These are phyloP conservation scores for Rhizopogon vinicolor DNA, from an alignment of 768 basidiomycete genomes.

Conservation along the genomic window DNA sequence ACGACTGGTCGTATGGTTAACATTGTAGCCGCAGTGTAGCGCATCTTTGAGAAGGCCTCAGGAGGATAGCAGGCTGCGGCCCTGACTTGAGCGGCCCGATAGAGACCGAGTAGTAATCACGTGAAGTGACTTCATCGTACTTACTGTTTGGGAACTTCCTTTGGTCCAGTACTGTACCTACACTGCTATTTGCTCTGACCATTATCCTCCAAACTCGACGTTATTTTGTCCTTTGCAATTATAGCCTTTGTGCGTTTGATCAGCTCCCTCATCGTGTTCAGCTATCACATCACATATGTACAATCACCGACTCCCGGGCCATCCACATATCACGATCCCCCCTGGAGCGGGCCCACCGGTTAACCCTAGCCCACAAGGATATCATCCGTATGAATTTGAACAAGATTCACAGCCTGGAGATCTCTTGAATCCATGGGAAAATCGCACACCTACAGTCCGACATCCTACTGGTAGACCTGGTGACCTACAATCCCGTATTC, in stretches of 20 bases:
- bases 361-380: conserved; percentile 22
- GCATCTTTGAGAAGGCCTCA: no score
- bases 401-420: conserved; percentile 14
- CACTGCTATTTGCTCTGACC: no score
- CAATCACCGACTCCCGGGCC: conserved; percentile 19
- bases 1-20: neutral
- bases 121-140: neutral
- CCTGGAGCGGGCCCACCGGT: conserved; percentile 27
- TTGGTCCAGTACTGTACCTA: neutral
- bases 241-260: neutral
- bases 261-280: neutral
- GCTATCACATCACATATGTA: conserved; percentile 13
- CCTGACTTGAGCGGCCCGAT: no score
- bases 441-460: conserved; percentile 18
- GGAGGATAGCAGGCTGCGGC: no score
- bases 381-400: conserved; percentile 29
- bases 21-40: no score
- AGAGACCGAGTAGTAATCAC: neutral
- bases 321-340: conserved; percentile 36
- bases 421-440: conserved; percentile 32
- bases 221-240: neutral
- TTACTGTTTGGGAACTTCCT: neutral
- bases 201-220: neutral
- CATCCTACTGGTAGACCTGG: conserved; percentile 16
- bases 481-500: conserved; percentile 24